phyloP scores from a whole-genome alignment of 805 yeast genomes.

The Ogataea pini region DNA sequence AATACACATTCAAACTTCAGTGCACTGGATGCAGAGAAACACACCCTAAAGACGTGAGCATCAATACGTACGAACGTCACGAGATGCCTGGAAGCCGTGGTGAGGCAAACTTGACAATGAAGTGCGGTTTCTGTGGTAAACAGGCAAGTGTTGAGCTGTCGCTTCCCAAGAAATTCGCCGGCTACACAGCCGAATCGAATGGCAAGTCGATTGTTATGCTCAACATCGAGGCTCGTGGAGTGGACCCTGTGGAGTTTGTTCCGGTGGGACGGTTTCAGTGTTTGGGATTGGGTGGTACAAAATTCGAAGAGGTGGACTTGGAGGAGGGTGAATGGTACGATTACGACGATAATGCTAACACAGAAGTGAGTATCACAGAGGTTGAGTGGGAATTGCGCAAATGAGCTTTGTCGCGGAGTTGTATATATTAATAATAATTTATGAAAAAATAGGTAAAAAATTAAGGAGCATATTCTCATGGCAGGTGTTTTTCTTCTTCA shows the following conservation, averaged over 20 bases:
- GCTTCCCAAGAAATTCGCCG: constrained; percentile 26
- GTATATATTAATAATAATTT: not conserved
- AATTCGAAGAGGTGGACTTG: constrained; percentile 66
- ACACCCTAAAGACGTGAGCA: constrained; percentile 68
- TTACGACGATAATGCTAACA: constrained; percentile 81
- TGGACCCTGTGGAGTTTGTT: constrained; percentile 66
- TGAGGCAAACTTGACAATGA: constrained; percentile 78
- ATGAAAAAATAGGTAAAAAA: not conserved
- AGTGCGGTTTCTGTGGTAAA: constrained; percentile 32
- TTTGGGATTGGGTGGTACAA: constrained; percentile 46
- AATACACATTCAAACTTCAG: constrained; percentile 69
- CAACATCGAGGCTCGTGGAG: constrained; percentile 83
- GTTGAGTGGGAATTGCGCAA: constrained; percentile 63
- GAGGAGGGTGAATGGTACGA: constrained; percentile 91
- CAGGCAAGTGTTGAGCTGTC: constrained; percentile 27
- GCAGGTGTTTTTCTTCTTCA: too few relatives aligned
- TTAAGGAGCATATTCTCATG: not conserved
- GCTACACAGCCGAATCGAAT: constrained; percentile 41
- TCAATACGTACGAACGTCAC: constrained; percentile 66
- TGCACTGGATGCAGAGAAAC: constrained; percentile 80
- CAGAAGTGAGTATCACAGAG: constrained; percentile 80
- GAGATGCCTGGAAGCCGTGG: constrained; percentile 74
- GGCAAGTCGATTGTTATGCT: constrained; percentile 51
- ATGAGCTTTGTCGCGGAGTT: constrained; percentile 8
- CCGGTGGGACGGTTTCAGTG: constrained; percentile 65